These are phyloP conservation scores for Crithidia thermophila DNA, from an alignment of 208 protist species.

Conservation along the genomic window DNA sequence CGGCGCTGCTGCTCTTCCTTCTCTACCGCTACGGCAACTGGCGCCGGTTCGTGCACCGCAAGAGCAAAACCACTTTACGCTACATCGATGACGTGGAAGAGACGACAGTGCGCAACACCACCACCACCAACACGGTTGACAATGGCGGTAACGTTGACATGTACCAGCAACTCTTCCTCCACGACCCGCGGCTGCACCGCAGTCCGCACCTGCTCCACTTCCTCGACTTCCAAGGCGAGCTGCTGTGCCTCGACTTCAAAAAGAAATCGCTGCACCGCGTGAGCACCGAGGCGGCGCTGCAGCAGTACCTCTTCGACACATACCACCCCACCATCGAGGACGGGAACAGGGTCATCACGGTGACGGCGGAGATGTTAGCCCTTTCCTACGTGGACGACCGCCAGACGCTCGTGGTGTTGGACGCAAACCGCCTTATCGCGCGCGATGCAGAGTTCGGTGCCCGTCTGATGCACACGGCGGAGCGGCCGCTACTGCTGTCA, in stretches of 20 bases:
- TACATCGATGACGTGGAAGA: conserved; percentile 18
- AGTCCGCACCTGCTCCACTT: conserved; percentile 48
- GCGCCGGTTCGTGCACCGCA: not conserved
- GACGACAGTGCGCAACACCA: not conserved
- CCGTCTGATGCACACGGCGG: conserved; percentile 58
- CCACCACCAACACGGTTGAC: not conserved
- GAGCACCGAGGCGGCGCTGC: conserved; percentile 18
- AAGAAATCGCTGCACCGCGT: conserved; percentile 15
- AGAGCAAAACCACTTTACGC: not conserved
- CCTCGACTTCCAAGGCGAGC: conserved; percentile 43
- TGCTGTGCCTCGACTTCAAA: conserved; percentile 46
- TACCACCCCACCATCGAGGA: conserved; percentile 28
- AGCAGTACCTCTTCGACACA: conserved; percentile 29
- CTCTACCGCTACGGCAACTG: conserved; percentile 39
- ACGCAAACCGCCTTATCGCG: conserved; percentile 55
- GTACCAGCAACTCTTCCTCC: conserved; percentile 18
- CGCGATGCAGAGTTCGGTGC: conserved; percentile 43
- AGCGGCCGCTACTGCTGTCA: conserved; percentile 48
- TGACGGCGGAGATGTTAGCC: conserved; percentile 26
- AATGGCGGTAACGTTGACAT: conserved; percentile 1
- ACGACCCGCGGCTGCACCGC: conserved; percentile 26
- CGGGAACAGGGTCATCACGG: not conserved
- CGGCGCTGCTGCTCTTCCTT: conserved; percentile 39
- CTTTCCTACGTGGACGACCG: conserved; percentile 31
- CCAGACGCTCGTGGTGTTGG: conserved; percentile 40